A percentile compares a stretch with the other conserved stretches of the same genome.
phyloP scores from a whole-genome alignment of 257 asterid genomes.

The Agastache rugosa region DNA sequence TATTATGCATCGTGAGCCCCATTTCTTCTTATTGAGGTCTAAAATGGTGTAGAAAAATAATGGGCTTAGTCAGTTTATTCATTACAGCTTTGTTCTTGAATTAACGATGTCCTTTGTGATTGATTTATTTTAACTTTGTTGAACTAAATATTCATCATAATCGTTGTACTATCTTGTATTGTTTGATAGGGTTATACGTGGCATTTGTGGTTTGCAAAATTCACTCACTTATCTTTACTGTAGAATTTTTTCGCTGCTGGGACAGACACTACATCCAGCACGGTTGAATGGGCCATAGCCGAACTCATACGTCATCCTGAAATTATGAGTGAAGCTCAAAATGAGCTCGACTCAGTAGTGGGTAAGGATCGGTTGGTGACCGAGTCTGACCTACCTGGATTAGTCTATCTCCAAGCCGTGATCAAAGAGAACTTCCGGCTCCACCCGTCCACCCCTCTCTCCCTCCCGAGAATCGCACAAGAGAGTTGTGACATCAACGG shows the following conservation, averaged over 20 bases:
- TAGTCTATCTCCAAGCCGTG: conserved; percentile 69
- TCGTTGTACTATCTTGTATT: not conserved
- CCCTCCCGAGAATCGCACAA: conserved; percentile 74
- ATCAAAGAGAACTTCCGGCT: conserved; percentile 83
- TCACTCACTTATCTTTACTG: conserved; percentile 11
- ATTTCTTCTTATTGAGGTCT: no score
- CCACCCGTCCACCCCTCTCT: conserved; percentile 91
- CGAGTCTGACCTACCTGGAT: conserved; percentile 60
- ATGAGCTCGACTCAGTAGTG: conserved; percentile 63
- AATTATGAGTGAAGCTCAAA: conserved; percentile 54
- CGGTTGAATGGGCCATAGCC: conserved; percentile 91
- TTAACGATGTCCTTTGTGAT: not conserved
- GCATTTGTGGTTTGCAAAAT: not conserved
- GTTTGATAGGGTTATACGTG: not conserved
- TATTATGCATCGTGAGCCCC: no score
- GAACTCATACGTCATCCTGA: conserved; percentile 73
- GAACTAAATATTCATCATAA: not conserved
- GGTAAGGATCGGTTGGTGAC: conserved; percentile 60
- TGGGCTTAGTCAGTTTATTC: no score
- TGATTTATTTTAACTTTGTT: not conserved
- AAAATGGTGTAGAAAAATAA: no score
- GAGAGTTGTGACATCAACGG: conserved; percentile 71
- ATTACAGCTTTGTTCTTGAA: no score
- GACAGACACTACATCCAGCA: conserved; percentile 85
- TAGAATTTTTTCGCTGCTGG: conserved; percentile 82